Base-by-base conservation (phyloP, 1,284 basidiomycete genomes). In the Malassezia slooffiae region DNA sequence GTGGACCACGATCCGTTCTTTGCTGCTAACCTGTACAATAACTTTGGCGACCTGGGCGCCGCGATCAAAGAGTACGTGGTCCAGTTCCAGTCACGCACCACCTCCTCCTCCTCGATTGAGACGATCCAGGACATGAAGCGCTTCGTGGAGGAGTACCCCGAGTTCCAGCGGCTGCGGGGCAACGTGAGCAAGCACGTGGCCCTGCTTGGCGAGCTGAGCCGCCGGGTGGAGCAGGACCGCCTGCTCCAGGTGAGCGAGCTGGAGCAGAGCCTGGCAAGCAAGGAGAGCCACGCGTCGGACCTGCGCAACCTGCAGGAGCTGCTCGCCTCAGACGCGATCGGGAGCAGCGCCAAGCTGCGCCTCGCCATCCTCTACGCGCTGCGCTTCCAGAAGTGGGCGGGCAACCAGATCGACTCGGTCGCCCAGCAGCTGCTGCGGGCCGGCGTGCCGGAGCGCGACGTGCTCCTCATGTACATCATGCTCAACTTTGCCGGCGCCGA, bases 111-210 rank as follows among this genome's bases (percentile, higher is more conserved):
- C 1, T 76, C 83, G 15, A 95, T 99, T 57, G 91, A 95, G 68
- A 96, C 91, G 0, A 88, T 97, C 47, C 74, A 82, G 7, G 93
- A 99, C 64, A 65, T 67, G 64, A 63, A 62, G 43, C 45, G 55
- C 12, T 99, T 99, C 62, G 85, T 99, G 3, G 93, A 99, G 69
- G 90, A 95, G 60, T 99, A 95, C 72, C 93, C 93, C 2, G 93
- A 97, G 70, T 96, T 97, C 70, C 77, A 82, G 55, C 90, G 90
- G 65, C 76, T 97, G 23, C 88, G 93, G 3, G 90, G 90, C 17
- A 99, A 99, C 70, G 93, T 99, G 23, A 88, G 84, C 72, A 99
- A 97, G 72, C 93, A 97, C 65, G 93, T 97, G 17, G 85, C 90
- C 7, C 73, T 99, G 10, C 88, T 99, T 0, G 91, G 91, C 27